Evolutionary conservation across 2,329 filamentous ascomycete genomes (phyloP).

Genomic region (Sporothrix globosa): DNA sequence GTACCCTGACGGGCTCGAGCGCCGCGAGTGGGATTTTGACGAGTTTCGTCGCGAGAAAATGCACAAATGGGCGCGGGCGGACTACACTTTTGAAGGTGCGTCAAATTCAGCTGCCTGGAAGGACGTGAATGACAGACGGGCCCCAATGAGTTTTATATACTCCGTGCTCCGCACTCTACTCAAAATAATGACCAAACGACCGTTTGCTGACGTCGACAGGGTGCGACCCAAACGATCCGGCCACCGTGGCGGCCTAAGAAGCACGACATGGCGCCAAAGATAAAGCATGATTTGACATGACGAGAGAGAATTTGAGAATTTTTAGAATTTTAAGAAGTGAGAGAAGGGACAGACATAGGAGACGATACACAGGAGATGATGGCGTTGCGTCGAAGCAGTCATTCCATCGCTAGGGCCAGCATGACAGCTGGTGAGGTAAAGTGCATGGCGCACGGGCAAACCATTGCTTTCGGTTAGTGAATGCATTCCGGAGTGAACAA

Average conservation of each 20-base stretch:
- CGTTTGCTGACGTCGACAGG: constrained; percentile 30
- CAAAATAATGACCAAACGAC: neutral
- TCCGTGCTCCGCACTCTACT: too few relatives aligned
- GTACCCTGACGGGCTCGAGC: constrained; percentile 60
- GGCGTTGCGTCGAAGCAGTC: neutral
- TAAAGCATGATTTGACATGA: neutral
- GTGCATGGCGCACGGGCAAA: neutral
- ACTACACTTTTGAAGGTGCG: constrained; percentile 51
- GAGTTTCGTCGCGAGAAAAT: constrained; percentile 78
- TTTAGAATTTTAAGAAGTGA: neutral
- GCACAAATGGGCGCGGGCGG: constrained; percentile 56
- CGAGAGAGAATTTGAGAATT: neutral
- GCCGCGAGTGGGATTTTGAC: constrained; percentile 83
- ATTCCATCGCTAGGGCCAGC: neutral
- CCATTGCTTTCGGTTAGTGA: too few relatives aligned
- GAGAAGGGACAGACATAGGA: neutral
- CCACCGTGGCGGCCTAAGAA: constrained; percentile 33
- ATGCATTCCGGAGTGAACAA: too few relatives aligned
- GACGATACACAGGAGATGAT: neutral
- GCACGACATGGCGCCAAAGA: neutral
- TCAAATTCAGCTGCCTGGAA: neutral
- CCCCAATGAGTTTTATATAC: too few relatives aligned
- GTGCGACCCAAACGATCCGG: constrained; percentile 36
- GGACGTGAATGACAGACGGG: neutral
- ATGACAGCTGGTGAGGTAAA: too few relatives aligned